A percentile compares a stretch with the other conserved stretches of the same genome.
These are phyloP conservation scores for Epicoccum sorghinum DNA, from an alignment of 2,329 filamentous ascomycete genomes.

Conservation along the genomic window DNA sequence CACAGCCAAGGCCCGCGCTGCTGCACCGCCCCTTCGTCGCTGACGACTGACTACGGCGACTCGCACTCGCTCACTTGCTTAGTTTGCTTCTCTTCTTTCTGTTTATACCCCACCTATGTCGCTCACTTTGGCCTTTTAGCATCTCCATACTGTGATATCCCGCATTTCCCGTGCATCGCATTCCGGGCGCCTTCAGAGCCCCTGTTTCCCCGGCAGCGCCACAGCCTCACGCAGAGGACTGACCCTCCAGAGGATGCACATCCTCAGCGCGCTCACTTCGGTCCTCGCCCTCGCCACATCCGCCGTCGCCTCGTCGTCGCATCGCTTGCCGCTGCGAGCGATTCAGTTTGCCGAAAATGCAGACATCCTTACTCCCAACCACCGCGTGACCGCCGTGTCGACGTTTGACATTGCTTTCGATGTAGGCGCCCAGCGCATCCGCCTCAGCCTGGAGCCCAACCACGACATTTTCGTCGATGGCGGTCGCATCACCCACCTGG, in stretches of 20 bases:
- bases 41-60: constrained; percentile 28
- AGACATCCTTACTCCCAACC: constrained; percentile 76
- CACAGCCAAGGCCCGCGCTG: constrained; percentile 1
- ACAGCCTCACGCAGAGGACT: constrained; percentile 15
- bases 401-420: constrained; percentile 85
- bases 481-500: constrained; percentile 75
- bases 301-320: constrained; percentile 38
- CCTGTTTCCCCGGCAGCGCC: constrained; percentile 9
- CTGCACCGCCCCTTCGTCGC: constrained; percentile 22
- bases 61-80: constrained; percentile 17
- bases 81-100: constrained; percentile 12
- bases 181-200: neutral
- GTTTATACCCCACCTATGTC: constrained; percentile 34
- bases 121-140: constrained; percentile 30
- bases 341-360: constrained; percentile 76
- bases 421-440: constrained; percentile 70
- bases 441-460: constrained; percentile 85
- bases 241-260: constrained; percentile 8
- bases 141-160: too few species aligned
- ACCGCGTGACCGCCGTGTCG: constrained; percentile 79
- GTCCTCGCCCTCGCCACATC: constrained; percentile 32
- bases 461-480: constrained; percentile 83
- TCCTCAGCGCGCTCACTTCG: constrained; percentile 22
- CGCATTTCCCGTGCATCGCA: neutral
- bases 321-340: constrained; percentile 75